Evolutionary conservation across 441 rosid genomes (phyloP), one percentile per base, ranked within the genome.

Genomic region (Isatis lusitanica): DNA sequence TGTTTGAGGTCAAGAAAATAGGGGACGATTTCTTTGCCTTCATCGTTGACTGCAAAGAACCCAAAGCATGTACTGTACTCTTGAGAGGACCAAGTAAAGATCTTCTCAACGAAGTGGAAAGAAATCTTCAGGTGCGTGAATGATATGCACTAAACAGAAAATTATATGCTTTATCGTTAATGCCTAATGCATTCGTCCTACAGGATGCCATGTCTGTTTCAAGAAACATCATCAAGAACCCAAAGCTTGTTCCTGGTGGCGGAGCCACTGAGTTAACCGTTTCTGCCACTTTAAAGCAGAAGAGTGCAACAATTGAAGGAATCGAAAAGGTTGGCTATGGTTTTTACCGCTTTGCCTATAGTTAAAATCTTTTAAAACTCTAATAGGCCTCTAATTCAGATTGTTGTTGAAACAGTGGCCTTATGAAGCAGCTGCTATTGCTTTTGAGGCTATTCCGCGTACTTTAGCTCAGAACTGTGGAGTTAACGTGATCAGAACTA

Each of bases 181-280:
- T 68, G 46, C 73, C 75, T 79, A 77, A 46, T 16, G 40, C 52
- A 38, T 58, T 67, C 62, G 11, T 58, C 30, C 48, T 66, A 40
- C 84, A 94, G 97, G 98, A 94, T 83, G 98, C 97, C 48, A 83
- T 94, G 97, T 85, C 95, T 72, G 97, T 91, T 46, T 89, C 98
- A 62, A 92, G 98, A 82, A 94, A 94, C 82, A 94, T 94, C 74
- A 86, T 94, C 57, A 92, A 92, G 86, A 89, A 91, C 79, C 98
- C 98, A n/a, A 94, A 90, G 79, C 91, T 92, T 71, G 83, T 94
- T 63, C 97, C 97, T 52, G 95, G 98, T 13, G 98, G 98, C 8
- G 97, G 97, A 57, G 95, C 95, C 24, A 88, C 95, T 16, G 97
- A 94, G 74, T 70, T 92, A 74, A 92, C 97, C 11, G 91, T 94